Evolutionary conservation across 495 filamentous ascomycete species (phyloP), one percentile per base, ranked within the genome.

Genomic region (Lophiotrema nucula): DNA sequence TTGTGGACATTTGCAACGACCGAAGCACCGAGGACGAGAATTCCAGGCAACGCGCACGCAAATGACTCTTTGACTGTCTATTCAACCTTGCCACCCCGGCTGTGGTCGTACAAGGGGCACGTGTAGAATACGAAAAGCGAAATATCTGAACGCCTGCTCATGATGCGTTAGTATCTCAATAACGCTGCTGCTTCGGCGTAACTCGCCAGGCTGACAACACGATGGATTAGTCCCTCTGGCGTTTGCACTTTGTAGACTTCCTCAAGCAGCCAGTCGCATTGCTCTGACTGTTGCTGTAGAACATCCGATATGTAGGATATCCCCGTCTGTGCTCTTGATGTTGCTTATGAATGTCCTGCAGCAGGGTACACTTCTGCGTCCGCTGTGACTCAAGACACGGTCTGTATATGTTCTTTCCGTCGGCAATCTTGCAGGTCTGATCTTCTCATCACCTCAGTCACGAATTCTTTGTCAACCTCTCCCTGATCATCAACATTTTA

Each of bases 301-400:
- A 37, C 39, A 58, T 52, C 47, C 37, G 42, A 26, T 49, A 41
- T 57, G 55, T 51, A 50, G 24, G 57, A 48, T 43, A 54, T 54
- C 41, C 49, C 31, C 21, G 56, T 43, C 43, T 31, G 42, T 53
- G 50, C 49, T 51, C 56, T 41, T 3, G 16, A 18, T 37, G 25
- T 16, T 60, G 48, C 57, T 60, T 54, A 60, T 60, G 46, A 60
- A 60, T 47, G 48, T 31, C 11, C 48, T 52, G 41, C 47, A 39
- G 54, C 19, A n/a, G n/a, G n/a, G n/a, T n/a, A n/a, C n/a, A n/a
- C n/a, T n/a, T n/a, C 4, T 15, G 31, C 2, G 3, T 41, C n/a
- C 8, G n/a, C 3, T 42, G 5, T 16, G 49, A 22, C 21, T 18
- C 47, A 33, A 15, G 1, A 18, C 16, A n/a, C 27, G 16, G 15